These are phyloP conservation scores for Collybia nuda DNA, from an alignment of 768 basidiomycete genomes.

Conservation along the genomic window DNA sequence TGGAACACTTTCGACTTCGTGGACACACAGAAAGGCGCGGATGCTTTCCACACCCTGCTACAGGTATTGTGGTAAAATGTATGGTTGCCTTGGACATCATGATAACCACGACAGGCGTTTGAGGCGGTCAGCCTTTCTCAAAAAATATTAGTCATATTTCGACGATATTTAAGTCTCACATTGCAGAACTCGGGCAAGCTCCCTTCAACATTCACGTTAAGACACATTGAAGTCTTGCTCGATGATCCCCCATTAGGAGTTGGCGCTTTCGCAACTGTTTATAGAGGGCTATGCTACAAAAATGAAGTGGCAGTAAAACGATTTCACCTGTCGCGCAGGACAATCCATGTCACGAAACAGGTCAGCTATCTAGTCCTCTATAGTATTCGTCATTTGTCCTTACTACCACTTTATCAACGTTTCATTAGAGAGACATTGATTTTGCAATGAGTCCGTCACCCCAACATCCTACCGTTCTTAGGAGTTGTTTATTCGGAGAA, in stretches of 20 bases:
- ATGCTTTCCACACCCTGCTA: too few species aligned
- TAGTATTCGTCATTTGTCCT: background rate
- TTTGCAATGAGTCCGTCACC: constrained; percentile 17
- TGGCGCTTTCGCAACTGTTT: constrained; percentile 15
- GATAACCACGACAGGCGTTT: too few species aligned
- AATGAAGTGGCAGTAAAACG: constrained; percentile 18
- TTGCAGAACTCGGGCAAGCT: background rate
- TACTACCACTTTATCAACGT: constrained; percentile 1
- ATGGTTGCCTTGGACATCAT: too few species aligned
- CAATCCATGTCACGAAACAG: constrained; percentile 7
- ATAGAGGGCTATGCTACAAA: constrained; percentile 10
- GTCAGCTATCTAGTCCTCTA: background rate
- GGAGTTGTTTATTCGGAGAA: constrained; percentile 15
- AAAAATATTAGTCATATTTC: too few species aligned
- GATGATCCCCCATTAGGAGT: background rate
- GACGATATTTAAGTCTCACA: too few species aligned
- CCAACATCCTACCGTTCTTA: constrained; percentile 20
- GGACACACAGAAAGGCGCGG: too few species aligned
- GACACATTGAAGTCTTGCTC: background rate
- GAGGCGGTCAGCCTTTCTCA: too few species aligned
- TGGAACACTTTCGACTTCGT: too few species aligned
- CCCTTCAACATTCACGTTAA: background rate
- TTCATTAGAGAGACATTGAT: constrained; percentile 20
- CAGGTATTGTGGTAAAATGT: too few species aligned
- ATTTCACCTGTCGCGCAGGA: constrained; percentile 10